Evolutionary conservation across 352 stramenopile genomes (phyloP), one percentile per base, ranked within the genome.

Genomic region (Phytophthora colocasiae): DNA sequence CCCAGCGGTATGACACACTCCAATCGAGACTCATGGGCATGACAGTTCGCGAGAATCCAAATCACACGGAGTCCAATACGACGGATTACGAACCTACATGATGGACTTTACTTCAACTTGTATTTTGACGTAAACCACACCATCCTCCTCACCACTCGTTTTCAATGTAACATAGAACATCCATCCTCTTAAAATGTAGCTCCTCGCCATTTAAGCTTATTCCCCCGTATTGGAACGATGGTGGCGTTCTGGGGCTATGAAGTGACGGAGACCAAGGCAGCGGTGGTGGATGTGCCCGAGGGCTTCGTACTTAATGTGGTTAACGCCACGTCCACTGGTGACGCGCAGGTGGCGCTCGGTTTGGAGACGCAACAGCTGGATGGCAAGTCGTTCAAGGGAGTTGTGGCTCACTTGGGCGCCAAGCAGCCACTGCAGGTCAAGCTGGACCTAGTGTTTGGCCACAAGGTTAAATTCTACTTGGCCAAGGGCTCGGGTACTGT

Each of bases 401-500:
- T 80, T 5, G 84, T 91, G 27, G 77, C 78, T 17, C 80, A 93
- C 51, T 66, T 93, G 39, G 80, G 80, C 45, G 65, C 58, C 8
- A 63, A 69, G 49, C 69, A 85, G 63, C 78, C 74, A 31, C 71
- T 87, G 54, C 81, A 92, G 62, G 72, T 86, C 34, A 95, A 95
- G 64, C 67, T 95, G 22, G 87, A 95, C 70, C 63, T 95, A n/a
- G 87, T 95, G 9, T 89, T 95, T 49, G 73, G 74, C 48, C 65
- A 75, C 55, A 80, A 91, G 66, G 69, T 90, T 60, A 95, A 93
- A 69, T 93, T 95, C 41, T 91, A 84, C 67, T 45, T 95, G 49
- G 66, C 76, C 12, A 83, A 82, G 55, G 87, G 87, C 43, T 65
- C 67, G 0, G 83, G 81, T 34, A 78, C 68, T 15, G 75, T 95